phyloP scores from a whole-genome alignment of 306 rosid species.

The Rosa rugosa region DNA sequence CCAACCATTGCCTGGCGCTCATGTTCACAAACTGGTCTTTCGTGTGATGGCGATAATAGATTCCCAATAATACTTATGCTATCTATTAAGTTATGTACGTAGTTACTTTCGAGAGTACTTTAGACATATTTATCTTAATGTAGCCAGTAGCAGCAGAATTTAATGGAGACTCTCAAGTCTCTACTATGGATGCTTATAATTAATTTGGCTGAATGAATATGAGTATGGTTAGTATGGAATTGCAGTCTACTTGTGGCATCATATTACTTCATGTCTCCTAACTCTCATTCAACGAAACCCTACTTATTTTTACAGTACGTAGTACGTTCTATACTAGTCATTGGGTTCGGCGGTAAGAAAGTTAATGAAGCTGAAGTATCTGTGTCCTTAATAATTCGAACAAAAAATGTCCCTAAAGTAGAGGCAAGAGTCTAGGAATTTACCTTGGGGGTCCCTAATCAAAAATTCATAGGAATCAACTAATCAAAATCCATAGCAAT shows the following conservation, averaged over 20 bases:
- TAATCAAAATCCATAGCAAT: background rate
- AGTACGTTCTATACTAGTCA: background rate
- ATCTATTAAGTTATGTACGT: constrained; percentile 30
- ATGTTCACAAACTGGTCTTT: constrained; percentile 97
- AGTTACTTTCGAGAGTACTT: constrained; percentile 22
- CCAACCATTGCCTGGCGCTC: constrained; percentile 92
- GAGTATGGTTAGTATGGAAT: background rate
- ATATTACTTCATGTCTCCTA: background rate
- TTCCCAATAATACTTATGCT: background rate
- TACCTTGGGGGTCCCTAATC: background rate
- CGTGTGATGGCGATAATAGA: constrained; percentile 41
- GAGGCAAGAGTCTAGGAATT: background rate
- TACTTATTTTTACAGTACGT: background rate
- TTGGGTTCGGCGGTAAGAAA: background rate
- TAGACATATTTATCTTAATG: constrained; percentile 31
- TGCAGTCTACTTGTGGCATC: background rate
- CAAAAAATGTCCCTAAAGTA: constrained; percentile 1
- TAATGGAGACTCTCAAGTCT: constrained; percentile 9
- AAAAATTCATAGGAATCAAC: background rate
- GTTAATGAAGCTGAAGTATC: background rate
- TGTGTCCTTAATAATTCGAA: background rate
- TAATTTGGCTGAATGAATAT: constrained; percentile 11
- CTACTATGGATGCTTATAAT: constrained; percentile 1
- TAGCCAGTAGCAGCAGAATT: constrained; percentile 42
- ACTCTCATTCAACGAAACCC: background rate